phyloP scores from a whole-genome alignment of 2,329 filamentous ascomycete species.

The Fusarium sp. region DNA sequence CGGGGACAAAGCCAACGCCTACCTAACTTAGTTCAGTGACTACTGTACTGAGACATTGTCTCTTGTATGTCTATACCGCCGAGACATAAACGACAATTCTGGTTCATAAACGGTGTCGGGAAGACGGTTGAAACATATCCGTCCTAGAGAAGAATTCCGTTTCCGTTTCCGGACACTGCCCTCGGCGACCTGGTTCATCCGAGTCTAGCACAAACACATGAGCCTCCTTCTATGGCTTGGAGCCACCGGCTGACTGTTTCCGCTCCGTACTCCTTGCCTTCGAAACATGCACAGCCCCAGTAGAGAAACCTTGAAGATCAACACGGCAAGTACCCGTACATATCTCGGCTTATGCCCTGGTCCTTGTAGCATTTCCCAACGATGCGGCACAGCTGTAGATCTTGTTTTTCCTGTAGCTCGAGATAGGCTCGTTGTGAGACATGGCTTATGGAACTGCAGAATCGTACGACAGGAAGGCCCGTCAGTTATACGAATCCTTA shows the following conservation, averaged over 20 bases:
- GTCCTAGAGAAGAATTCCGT: slow-evolving; percentile 13
- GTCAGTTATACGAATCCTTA: slow-evolving; percentile 10
- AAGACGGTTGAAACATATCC: slow-evolving; percentile 28
- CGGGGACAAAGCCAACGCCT: slow-evolving; percentile 5
- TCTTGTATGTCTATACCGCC: slow-evolving; percentile 5
- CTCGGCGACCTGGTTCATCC: slow-evolving; percentile 4
- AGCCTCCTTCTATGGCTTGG: neutral
- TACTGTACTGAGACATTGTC: slow-evolving; percentile 27
- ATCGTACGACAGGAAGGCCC: slow-evolving; percentile 36
- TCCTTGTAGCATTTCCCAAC: slow-evolving; percentile 17
- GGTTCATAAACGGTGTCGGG: slow-evolving; percentile 12
- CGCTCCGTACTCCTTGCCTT: slow-evolving; percentile 3
- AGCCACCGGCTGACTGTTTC: slow-evolving; percentile 15
- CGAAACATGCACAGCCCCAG: slow-evolving; percentile 20
- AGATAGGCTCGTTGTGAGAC: slow-evolving; percentile 30
- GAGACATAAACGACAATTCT: slow-evolving; percentile 18
- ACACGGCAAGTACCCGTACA: slow-evolving; percentile 17
- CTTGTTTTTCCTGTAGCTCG: slow-evolving; percentile 3
- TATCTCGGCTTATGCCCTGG: slow-evolving; percentile 9
- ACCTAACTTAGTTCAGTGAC: neutral
- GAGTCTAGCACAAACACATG: slow-evolving; percentile 3
- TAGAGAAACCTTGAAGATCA: slow-evolving; percentile 23
- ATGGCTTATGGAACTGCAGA: slow-evolving; percentile 34
- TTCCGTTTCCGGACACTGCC: slow-evolving; percentile 9
- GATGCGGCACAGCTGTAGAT: slow-evolving; percentile 28